These are phyloP conservation scores for Pythium myriotylum DNA, from an alignment of 352 stramenopile genomes.

Conservation along the genomic window DNA sequence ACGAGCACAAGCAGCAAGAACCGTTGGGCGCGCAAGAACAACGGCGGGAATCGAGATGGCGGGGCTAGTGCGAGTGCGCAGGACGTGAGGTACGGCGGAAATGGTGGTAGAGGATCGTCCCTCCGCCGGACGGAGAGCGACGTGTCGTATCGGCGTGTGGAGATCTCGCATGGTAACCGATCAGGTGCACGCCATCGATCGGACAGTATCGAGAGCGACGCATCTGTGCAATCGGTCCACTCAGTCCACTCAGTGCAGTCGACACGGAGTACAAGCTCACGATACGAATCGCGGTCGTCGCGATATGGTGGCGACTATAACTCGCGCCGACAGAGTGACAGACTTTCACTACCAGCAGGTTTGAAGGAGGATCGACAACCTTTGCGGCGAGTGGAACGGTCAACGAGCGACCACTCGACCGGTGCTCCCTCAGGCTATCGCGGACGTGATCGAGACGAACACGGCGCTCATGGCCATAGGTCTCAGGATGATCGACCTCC, in stretches of 20 bases:
- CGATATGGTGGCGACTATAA: slow-evolving; percentile 12
- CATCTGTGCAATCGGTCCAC: slow-evolving; percentile 22
- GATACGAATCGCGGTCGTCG: slow-evolving; percentile 21
- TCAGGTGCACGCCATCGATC: slow-evolving; percentile 20
- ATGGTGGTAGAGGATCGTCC: slow-evolving; percentile 1
- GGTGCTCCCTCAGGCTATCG: neutral
- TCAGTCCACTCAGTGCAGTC: slow-evolving; percentile 23
- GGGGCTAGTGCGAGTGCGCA: slow-evolving; percentile 5
- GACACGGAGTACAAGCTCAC: slow-evolving; percentile 25
- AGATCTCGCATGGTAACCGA: slow-evolving; percentile 24
- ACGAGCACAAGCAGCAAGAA: slow-evolving; percentile 19
- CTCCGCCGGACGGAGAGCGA: slow-evolving; percentile 16
- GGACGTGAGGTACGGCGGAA: slow-evolving; percentile 19
- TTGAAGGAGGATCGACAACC: slow-evolving; percentile 14
- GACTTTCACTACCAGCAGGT: slow-evolving; percentile 10
- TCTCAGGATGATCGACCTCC: slow-evolving; percentile 10
- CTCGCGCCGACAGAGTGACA: slow-evolving; percentile 19
- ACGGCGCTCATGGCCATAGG: neutral
- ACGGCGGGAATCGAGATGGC: neutral
- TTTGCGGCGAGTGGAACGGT: slow-evolving; percentile 12
- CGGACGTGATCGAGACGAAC: slow-evolving; percentile 2
- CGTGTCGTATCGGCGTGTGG: slow-evolving; percentile 24
- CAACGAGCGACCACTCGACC: slow-evolving; percentile 12
- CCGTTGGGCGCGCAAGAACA: slow-evolving; percentile 25
- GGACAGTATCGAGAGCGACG: slow-evolving; percentile 32